Evolutionary conservation across 495 filamentous ascomycete species (phyloP), one percentile per base, ranked within the genome.

Genomic region (Aspergillus taichungensis): DNA sequence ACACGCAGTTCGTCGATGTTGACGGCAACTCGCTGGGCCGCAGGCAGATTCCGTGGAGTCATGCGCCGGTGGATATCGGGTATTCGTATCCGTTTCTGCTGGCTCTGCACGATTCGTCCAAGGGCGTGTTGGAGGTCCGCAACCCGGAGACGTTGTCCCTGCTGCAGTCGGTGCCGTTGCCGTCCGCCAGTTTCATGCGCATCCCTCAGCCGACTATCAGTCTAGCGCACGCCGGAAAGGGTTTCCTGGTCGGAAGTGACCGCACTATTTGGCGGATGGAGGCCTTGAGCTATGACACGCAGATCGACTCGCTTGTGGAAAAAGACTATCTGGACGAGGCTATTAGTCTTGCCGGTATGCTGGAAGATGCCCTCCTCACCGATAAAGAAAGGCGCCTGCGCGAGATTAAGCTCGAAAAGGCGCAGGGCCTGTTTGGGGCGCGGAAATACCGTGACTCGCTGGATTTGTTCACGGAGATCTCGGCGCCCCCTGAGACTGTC

Each of bases 71-170:
- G 48, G 78, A 83, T 37, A 79, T 99, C 42, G 94, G 90, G 34
- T 97, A 95, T 57, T 94, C 87, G 34, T 96, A 99, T 56, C 92
- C 92, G 0, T 99, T 96, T 56, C 73, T 99, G 34, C 68, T 99
- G 32, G 85, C 89, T 3, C 72, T 99, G 4, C 91, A 94, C 56
- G 70, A 84, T 24, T 77, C 87, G 3, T 75, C 84, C 3, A 94
- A 92, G 62, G 94, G 94, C 2, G 78, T 80, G 7, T 64, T 99
- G 24, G 94, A 97, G 56, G 82, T 97, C 5, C 75, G 92, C 11
- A 99, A 97, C 55, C 94, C 92, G 0, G 85, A 94, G 40, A 96
- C 90, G 0, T 59, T 96, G 34, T 89, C 81, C 30, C 63, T 97
- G 8, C 71, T 97, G 6, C 92, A 99, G 64, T 85, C 82, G 0